Evolutionary conservation across 108 stramenopile genomes (phyloP).

Genomic region (Fragilaria radians): DNA sequence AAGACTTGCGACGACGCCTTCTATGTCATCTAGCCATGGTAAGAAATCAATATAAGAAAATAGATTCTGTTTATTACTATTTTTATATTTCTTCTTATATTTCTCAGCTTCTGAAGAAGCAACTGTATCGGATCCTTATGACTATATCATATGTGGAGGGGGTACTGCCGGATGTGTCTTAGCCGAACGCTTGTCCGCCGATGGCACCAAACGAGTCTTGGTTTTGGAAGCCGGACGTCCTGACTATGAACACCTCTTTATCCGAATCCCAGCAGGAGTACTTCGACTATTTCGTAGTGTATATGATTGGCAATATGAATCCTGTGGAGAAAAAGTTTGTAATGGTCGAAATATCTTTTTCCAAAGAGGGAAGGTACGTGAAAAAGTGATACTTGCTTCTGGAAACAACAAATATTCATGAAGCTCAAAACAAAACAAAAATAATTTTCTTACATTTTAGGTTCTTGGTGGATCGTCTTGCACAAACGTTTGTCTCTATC

Average conservation of each 20-base stretch:
- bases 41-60: background rate
- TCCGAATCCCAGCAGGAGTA: slow-evolving; percentile 29
- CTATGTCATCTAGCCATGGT: background rate
- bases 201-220: slow-evolving; percentile 11
- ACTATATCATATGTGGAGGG: slow-evolving; percentile 70
- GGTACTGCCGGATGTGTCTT: slow-evolving; percentile 69
- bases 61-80: too few relatives aligned
- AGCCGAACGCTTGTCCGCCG: slow-evolving; percentile 39
- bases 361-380: slow-evolving; percentile 53
- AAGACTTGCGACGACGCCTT: too few relatives aligned
- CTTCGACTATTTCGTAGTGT: slow-evolving; percentile 18
- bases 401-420: too few relatives aligned
- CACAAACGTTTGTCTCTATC: slow-evolving; percentile 48
- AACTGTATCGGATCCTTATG: slow-evolving; percentile 18
- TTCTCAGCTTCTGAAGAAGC: background rate
- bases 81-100: too few relatives aligned
- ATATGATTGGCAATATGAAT: slow-evolving; percentile 32
- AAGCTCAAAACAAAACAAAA: too few relatives aligned
- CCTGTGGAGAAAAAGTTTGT: slow-evolving; percentile 6
- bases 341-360: slow-evolving; percentile 20
- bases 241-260: slow-evolving; percentile 26
- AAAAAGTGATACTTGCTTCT: too few relatives aligned
- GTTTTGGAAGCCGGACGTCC: slow-evolving; percentile 23
- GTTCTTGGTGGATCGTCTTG: slow-evolving; percentile 49
- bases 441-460: too few relatives aligned